phyloP scores from a whole-genome alignment of 306 rosid genomes.

The Notholithocarpus densiflorus region DNA sequence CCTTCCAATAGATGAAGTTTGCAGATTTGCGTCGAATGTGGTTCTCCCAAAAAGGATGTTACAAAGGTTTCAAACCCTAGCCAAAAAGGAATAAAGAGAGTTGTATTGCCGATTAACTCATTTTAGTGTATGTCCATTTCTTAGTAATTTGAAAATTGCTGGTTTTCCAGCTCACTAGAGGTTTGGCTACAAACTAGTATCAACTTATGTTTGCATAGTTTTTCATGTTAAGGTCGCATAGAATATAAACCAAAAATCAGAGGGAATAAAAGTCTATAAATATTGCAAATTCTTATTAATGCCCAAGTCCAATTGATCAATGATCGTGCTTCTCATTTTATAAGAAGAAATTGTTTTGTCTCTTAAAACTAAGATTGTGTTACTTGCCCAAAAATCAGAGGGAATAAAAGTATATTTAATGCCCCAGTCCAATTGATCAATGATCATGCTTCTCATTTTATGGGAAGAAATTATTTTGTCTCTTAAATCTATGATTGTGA shows the following conservation, averaged over 20 bases:
- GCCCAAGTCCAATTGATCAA: neutral
- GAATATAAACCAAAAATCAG: neutral
- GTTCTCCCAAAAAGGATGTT: neutral
- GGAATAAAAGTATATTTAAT: neutral
- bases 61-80: neutral
- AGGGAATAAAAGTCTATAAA: neutral
- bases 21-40: neutral
- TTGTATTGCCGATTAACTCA: neutral
- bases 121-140: neutral
- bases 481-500: neutral
- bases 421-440: neutral
- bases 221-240: neutral
- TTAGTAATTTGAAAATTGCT: neutral
- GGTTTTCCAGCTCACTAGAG: neutral
- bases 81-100: neutral
- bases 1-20: neutral
- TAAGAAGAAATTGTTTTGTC: neutral
- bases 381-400: neutral
- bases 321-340: neutral
- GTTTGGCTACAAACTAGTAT: neutral
- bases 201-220: neutral
- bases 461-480: neutral
- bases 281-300: neutral
- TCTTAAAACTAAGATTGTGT: too few relatives aligned
- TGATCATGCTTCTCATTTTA: neutral